Conservation (phyloP, 108 stramenopile genomes). For the Cyclotella atomus region DNA sequence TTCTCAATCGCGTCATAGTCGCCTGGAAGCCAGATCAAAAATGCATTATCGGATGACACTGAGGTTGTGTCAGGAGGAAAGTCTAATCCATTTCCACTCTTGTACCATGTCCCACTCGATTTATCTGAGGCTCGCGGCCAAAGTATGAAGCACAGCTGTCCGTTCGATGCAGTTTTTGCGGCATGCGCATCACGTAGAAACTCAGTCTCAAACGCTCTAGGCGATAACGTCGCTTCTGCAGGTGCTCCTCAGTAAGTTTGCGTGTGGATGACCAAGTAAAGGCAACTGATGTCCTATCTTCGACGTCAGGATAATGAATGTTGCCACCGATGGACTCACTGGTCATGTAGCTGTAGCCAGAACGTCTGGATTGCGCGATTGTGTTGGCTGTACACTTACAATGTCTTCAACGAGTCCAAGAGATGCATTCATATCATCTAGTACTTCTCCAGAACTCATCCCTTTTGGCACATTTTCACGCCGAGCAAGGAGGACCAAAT, state of each 20-base stretch:
- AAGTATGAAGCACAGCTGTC: background rate
- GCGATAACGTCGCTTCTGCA: background rate
- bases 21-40: slow-evolving; percentile 23
- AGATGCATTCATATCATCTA: background rate
- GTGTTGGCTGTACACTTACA: slow-evolving; percentile 2
- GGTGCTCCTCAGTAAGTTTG: slow-evolving; percentile 10
- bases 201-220: slow-evolving; percentile 19
- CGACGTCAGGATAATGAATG: slow-evolving; percentile 18
- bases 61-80: slow-evolving; percentile 11
- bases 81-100: background rate
- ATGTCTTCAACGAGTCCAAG: slow-evolving; percentile 12
- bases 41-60: slow-evolving; percentile 4
- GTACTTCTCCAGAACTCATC: background rate
- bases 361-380: slow-evolving; percentile 14
- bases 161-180: slow-evolving; percentile 14
- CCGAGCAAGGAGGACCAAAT: slow-evolving; percentile 17
- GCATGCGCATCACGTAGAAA: slow-evolving; percentile 10
- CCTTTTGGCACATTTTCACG: slow-evolving; percentile 14
- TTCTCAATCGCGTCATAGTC: slow-evolving; percentile 14
- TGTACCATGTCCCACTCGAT: background rate
- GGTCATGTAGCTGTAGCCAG: slow-evolving; percentile 15
- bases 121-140: background rate
- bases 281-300: slow-evolving; percentile 12
- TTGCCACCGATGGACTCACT: slow-evolving; percentile 16
- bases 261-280: slow-evolving; percentile 11